phyloP scores from a whole-genome alignment of 805 yeast species.

The Zygosaccharomyces pseudorouxii region DNA sequence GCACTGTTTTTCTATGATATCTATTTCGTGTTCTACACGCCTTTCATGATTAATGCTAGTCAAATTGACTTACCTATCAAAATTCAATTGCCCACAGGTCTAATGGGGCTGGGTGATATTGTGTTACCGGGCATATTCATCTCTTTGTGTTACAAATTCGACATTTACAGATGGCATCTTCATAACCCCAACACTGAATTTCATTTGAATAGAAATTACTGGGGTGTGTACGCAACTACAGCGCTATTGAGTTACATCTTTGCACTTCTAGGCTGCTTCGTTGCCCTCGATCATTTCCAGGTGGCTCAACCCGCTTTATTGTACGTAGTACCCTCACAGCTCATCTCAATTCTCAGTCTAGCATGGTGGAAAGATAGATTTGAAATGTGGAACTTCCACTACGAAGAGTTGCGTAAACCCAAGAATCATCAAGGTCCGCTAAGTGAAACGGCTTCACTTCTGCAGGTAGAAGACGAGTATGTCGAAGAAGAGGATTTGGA shows the following conservation, averaged over 20 bases:
- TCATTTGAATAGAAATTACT: constrained; percentile 36
- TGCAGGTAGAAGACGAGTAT: constrained; percentile 9
- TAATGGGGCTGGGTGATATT: constrained; percentile 63
- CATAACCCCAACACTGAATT: constrained; percentile 33
- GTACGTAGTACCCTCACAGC: constrained; percentile 51
- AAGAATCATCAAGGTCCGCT: constrained; percentile 15
- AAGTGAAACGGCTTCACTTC: neutral
- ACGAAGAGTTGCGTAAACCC: constrained; percentile 14
- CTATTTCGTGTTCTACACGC: constrained; percentile 61
- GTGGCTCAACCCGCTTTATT: constrained; percentile 65
- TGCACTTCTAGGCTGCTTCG: constrained; percentile 44
- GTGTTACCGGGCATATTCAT: constrained; percentile 55
- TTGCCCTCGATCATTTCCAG: constrained; percentile 37
- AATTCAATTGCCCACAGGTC: constrained; percentile 30
- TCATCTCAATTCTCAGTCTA: constrained; percentile 32
- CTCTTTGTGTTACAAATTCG: constrained; percentile 52
- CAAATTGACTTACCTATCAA: constrained; percentile 46
- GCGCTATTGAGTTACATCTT: constrained; percentile 45
- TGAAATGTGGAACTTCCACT: constrained; percentile 39
- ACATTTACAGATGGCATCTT: constrained; percentile 41
- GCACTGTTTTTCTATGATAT: constrained; percentile 59
- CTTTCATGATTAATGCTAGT: constrained; percentile 57
- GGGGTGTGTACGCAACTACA: constrained; percentile 44
- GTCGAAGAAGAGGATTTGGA: constrained; percentile 16
- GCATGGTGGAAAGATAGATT: constrained; percentile 44